Evolutionary conservation across 805 yeast species (phyloP), one percentile per base, ranked within the genome.

Genomic region (Saturnispora galanensis): DNA sequence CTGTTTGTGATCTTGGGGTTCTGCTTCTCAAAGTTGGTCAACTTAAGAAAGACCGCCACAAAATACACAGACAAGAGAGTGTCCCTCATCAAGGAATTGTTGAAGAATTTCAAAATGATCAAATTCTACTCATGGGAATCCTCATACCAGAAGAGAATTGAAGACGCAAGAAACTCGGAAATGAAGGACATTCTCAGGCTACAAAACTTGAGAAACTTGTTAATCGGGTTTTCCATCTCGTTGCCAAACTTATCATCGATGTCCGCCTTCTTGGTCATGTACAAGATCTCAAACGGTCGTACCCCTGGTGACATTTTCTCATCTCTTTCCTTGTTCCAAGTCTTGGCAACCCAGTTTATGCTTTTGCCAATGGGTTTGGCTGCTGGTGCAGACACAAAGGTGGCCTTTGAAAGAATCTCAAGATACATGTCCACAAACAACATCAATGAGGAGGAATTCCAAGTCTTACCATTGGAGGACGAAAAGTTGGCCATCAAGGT

Each of bases 61-160:
- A 63, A 59, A 1, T 77, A 65, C 56, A 89, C 96, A 5, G 97
- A 89, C 59, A 62, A 63, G 28, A 78, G 97, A 58, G 90, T 89
- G 31, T 71, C 78, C 39, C 67, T 77, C 36, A 79, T 87, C 60
- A 81, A 85, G 52, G 97, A 89, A 59, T 75, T 87, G 26, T 68
- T 89, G 51, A 80, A 76, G 57, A 79, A 83, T 50, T 76, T 87
- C 69, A 85, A 83, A 59, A 71, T 81, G 63, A 81, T 89, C 61
- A 89, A 89, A 65, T 81, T 76, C 56, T 89, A 88, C 59, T 81
- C 93, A 5, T 89, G 96, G 96, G 97, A 89, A 59, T 70, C 69
- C 35, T 84, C 96, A 1, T 89, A 85, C 57, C 69, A 71, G 47
- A 60, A 70, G 9, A 69, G 70, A 43, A 71, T 89, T 33, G 54